These are phyloP conservation scores for Lichtheimia ramosa DNA, from an alignment of 371 early-diverging fungal genomes.

Conservation along the genomic window DNA sequence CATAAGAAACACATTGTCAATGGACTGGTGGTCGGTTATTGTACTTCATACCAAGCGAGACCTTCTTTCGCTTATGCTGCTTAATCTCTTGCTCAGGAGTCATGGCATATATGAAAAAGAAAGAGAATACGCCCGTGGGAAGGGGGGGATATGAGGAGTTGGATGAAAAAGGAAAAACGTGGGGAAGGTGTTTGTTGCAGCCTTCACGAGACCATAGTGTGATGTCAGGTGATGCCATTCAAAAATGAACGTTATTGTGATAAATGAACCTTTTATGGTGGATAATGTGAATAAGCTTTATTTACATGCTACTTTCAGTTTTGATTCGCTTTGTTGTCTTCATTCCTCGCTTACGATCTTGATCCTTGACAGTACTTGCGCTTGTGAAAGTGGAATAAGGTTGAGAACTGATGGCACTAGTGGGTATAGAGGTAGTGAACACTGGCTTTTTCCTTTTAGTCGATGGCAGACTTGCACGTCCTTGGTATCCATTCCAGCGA, in stretches of 20 bases:
- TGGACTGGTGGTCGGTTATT: not conserved
- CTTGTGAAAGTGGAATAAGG: conserved; percentile 3
- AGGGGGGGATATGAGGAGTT: too few relatives aligned
- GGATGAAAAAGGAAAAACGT: too few relatives aligned
- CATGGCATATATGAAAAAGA: conserved; percentile 1
- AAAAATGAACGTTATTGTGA: too few relatives aligned
- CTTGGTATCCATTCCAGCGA: not conserved
- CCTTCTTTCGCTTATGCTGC: conserved; percentile 16
- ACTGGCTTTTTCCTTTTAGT: not conserved
- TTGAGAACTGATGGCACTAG: not conserved
- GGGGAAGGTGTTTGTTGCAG: too few relatives aligned
- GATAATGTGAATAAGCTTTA: too few relatives aligned
- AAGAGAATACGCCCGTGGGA: not conserved
- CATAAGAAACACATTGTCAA: not conserved
- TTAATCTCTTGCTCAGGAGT: conserved; percentile 11
- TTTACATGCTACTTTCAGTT: too few relatives aligned
- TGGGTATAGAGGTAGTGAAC: not conserved
- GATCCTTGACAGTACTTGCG: conserved; percentile 6
- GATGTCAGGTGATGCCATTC: too few relatives aligned
- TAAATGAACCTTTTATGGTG: too few relatives aligned
- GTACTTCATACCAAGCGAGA: conserved; percentile 12
- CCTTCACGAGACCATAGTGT: too few relatives aligned
- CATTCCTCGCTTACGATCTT: too few relatives aligned
- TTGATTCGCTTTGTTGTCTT: too few relatives aligned
- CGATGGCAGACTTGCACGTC: not conserved